Conservation (phyloP, 2,329 filamentous ascomycete species). For the Tolypocladium ovalisporum region DNA sequence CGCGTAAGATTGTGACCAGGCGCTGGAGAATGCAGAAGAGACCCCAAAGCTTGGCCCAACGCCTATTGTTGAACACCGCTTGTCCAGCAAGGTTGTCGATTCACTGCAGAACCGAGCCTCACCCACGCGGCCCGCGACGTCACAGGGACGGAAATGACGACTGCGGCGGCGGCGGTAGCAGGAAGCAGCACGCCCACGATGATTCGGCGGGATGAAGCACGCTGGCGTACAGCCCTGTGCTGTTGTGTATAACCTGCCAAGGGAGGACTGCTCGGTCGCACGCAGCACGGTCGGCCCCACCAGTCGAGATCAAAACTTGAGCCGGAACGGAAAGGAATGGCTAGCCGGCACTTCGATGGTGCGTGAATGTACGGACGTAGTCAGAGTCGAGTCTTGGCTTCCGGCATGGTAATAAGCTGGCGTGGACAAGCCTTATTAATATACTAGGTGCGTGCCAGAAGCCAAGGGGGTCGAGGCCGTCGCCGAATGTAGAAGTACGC, state of each 20-base stretch:
- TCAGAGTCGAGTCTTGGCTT: neutral
- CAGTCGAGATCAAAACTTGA: neutral
- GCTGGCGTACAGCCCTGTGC: neutral
- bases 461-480: neutral
- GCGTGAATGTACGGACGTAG: neutral
- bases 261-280: neutral
- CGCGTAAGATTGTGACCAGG: neutral
- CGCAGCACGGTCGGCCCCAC: neutral
- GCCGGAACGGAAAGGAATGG: neutral
- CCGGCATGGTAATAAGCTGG: neutral
- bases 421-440: neutral
- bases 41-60: neutral
- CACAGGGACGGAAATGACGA: neutral
- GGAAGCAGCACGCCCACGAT: neutral
- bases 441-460: neutral
- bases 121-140: neutral
- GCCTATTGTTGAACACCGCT: neutral
- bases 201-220: neutral
- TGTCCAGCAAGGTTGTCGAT: neutral
- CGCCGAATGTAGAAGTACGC: neutral
- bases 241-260: neutral
- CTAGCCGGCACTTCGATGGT: neutral
- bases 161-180: neutral
- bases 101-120: neutral
- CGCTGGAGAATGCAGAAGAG: neutral